Evolutionary conservation across 2,329 filamentous ascomycete genomes (phyloP).

Genomic region (Talaromyces sp.): DNA sequence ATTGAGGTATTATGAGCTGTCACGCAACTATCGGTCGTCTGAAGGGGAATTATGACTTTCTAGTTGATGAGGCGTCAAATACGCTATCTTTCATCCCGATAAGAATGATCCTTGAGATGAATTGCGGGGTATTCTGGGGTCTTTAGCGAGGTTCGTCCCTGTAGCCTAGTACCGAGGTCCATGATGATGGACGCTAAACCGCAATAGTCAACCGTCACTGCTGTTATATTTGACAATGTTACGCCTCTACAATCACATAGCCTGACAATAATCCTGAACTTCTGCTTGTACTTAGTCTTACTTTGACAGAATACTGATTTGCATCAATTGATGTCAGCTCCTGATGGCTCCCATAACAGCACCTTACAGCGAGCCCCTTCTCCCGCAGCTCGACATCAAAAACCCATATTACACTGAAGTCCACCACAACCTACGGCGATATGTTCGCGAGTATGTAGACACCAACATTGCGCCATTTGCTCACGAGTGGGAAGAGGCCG

Average conservation of each 20-base stretch:
- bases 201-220: not conserved
- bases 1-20: not conserved
- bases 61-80: too few species aligned
- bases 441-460: constrained; percentile 56
- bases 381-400: constrained; percentile 40
- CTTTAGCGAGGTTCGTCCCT: not conserved
- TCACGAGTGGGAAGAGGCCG: constrained; percentile 59
- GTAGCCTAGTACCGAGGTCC: constrained; percentile 1
- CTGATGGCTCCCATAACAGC: constrained; percentile 20
- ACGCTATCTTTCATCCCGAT: too few species aligned
- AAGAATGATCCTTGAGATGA: too few species aligned
- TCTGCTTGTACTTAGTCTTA: not conserved
- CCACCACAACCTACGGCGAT: constrained; percentile 54
- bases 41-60: too few species aligned
- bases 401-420: constrained; percentile 58
- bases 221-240: not conserved
- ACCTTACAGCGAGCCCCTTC: constrained; percentile 37
- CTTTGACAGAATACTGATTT: not conserved
- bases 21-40: too few species aligned
- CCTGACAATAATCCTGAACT: not conserved
- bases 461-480: constrained; percentile 53
- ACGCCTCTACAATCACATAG: not conserved
- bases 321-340: not conserved
- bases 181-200: constrained; percentile 3
- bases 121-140: not conserved